Evolutionary conservation across 164 flowering plant genomes (phyloP).

Genomic region (Tetrastigma voinierianum): DNA sequence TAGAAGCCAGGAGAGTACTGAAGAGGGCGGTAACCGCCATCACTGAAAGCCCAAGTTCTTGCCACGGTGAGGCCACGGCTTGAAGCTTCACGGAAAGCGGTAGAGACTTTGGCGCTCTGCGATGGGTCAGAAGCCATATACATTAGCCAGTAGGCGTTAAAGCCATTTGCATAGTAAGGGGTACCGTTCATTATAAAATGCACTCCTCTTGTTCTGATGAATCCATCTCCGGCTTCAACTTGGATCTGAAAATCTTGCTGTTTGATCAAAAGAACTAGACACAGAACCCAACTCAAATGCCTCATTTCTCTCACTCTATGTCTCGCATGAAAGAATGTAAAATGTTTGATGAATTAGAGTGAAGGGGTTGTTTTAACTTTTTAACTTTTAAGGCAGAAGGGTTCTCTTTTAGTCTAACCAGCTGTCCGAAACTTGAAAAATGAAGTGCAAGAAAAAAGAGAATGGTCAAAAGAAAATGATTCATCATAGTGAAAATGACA

Average conservation of each 20-base stretch:
- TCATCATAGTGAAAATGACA: no score
- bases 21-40: slow-evolving; percentile 70
- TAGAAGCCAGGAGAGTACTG: slow-evolving; percentile 72
- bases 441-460: neutral
- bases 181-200: slow-evolving; percentile 62
- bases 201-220: slow-evolving; percentile 53
- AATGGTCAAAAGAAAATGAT: neutral
- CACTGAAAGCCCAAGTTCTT: slow-evolving; percentile 90
- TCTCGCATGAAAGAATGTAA: no score
- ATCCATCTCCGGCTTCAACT: slow-evolving; percentile 42
- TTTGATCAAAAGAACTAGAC: slow-evolving; percentile 27
- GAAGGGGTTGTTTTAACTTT: neutral
- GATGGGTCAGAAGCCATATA: slow-evolving; percentile 70
- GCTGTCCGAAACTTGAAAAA: neutral
- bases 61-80: slow-evolving; percentile 67
- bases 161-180: slow-evolving; percentile 77
- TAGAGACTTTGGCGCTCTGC: slow-evolving; percentile 51
- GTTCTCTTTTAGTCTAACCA: no score
- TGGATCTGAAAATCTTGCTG: slow-evolving; percentile 15
- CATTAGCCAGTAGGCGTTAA: slow-evolving; percentile 90
- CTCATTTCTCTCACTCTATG: slow-evolving; percentile 20
- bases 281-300: slow-evolving; percentile 16
- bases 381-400: neutral
- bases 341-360: no score
- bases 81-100: slow-evolving; percentile 63